phyloP scores from a whole-genome alignment of 495 filamentous ascomycete species.

The Podospora australis region DNA sequence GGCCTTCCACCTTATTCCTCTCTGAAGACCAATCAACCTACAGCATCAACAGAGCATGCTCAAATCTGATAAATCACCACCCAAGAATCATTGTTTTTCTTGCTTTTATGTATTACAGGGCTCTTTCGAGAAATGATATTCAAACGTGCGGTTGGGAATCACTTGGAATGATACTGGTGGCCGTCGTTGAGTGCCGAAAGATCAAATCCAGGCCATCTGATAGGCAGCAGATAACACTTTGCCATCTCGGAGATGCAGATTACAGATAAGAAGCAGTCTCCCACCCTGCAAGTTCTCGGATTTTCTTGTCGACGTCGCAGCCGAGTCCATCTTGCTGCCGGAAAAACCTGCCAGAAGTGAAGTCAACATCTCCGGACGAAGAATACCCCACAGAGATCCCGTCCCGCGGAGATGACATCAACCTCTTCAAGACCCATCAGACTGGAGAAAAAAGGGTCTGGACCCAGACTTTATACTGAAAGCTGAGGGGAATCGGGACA shows the following conservation, averaged over 20 bases:
- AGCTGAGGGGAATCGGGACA: neutral
- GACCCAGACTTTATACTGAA: neutral
- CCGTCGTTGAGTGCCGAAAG: too few species aligned
- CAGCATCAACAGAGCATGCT: too few species aligned
- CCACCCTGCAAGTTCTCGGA: neutral
- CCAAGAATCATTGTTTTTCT: too few species aligned
- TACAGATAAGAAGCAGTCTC: neutral
- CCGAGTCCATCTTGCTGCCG: neutral
- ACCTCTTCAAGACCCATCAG: neutral
- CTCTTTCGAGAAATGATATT: too few species aligned
- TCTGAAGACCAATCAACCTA: too few species aligned
- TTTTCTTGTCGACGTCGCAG: neutral
- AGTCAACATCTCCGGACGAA: neutral
- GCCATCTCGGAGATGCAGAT: neutral
- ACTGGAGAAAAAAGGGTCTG: neutral
- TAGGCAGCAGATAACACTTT: neutral
- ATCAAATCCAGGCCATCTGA: too few species aligned
- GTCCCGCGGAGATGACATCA: slow-evolving; percentile 6
- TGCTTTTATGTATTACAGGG: too few species aligned
- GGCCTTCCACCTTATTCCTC: too few species aligned
- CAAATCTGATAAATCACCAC: too few species aligned
- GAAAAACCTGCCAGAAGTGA: neutral
- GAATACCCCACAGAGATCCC: neutral
- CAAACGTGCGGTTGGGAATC: too few species aligned
- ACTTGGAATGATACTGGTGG: too few species aligned